Evolutionary conservation across 805 yeast species (phyloP).

Genomic region (Ogataea saltuana): DNA sequence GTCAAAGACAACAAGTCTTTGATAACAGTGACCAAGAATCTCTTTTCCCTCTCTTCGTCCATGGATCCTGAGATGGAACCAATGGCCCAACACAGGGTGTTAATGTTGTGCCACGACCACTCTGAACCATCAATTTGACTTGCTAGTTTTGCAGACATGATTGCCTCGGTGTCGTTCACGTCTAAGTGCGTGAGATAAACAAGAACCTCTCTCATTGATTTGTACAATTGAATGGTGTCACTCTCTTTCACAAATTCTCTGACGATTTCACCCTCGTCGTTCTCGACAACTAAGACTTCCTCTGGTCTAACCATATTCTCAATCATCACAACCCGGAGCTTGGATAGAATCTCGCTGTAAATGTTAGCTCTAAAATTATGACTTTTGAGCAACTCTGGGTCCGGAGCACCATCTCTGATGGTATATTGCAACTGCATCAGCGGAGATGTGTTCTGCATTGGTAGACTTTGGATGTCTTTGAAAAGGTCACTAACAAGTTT

Average conservation of each 20-base stretch:
- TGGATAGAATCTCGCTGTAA: slow-evolving; percentile 76
- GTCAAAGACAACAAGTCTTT: slow-evolving; percentile 89
- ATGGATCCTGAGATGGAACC: slow-evolving; percentile 98
- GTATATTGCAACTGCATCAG: slow-evolving; percentile 64
- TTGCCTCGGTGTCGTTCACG: slow-evolving; percentile 89
- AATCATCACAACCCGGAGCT: slow-evolving; percentile 87
- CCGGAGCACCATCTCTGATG: slow-evolving; percentile 73
- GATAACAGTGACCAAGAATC: slow-evolving; percentile 89
- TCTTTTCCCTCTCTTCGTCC: slow-evolving; percentile 97
- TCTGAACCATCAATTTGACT: slow-evolving; percentile 94
- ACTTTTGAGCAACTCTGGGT: slow-evolving; percentile 74
- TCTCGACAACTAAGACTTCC: slow-evolving; percentile 94
- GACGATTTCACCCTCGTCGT: slow-evolving; percentile 98
- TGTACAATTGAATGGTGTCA: slow-evolving; percentile 94
- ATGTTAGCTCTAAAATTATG: slow-evolving; percentile 84
- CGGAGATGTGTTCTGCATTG: slow-evolving; percentile 71
- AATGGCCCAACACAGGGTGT: slow-evolving; percentile 98
- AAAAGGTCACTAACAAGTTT: slow-evolving; percentile 79
- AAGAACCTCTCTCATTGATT: slow-evolving; percentile 91
- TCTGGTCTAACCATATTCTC: slow-evolving; percentile 99
- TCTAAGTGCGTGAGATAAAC: slow-evolving; percentile 95
- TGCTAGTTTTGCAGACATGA: slow-evolving; percentile 89
- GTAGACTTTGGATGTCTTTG: slow-evolving; percentile 81
- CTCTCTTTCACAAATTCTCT: slow-evolving; percentile 96
- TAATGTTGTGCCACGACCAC: slow-evolving; percentile 99